These are phyloP conservation scores for Bolboschoenoplectus hybrid DNA, from an alignment of 202 grass and related monocot genomes.

Conservation along the genomic window DNA sequence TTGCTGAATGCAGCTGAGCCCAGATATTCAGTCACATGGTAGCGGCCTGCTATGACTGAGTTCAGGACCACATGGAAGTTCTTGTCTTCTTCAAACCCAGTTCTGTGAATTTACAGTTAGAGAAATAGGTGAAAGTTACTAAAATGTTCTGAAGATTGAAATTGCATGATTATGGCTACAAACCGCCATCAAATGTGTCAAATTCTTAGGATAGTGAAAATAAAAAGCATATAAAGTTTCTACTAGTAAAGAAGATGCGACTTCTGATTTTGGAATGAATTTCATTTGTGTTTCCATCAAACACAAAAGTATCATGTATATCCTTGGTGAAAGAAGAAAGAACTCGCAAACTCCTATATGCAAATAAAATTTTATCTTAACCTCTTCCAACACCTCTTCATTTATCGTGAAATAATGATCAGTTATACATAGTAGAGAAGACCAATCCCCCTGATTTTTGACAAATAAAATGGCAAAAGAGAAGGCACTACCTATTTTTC, in stretches of 20 bases:
- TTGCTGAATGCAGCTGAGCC: slow-evolving; percentile 99
- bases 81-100: slow-evolving; percentile 99
- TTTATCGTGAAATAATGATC: slow-evolving; percentile 8
- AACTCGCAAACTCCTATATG: not conserved
- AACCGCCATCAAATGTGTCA: slow-evolving; percentile 15
- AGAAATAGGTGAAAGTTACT: slow-evolving; percentile 44
- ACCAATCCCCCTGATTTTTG: not conserved
- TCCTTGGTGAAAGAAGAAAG: not conserved
- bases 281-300: not conserved
- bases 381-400: not conserved
- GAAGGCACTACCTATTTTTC: slow-evolving; percentile 76
- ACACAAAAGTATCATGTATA: not conserved
- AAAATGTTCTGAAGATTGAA: slow-evolving; percentile 31
- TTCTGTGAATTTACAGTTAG: slow-evolving; percentile 61
- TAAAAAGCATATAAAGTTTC: not conserved
- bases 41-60: slow-evolving; percentile 92
- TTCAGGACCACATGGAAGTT: slow-evolving; percentile 98
- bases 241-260: not conserved
- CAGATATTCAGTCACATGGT: slow-evolving; percentile 97
- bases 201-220: not conserved
- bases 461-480: slow-evolving; percentile 4
- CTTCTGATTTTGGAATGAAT: not conserved
- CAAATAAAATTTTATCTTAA: not conserved
- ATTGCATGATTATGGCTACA: not conserved
- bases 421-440: not conserved